Evolutionary conservation across 169 alveolate genomes (phyloP).

Genomic region (Cryptosporidium tyzzeri): DNA sequence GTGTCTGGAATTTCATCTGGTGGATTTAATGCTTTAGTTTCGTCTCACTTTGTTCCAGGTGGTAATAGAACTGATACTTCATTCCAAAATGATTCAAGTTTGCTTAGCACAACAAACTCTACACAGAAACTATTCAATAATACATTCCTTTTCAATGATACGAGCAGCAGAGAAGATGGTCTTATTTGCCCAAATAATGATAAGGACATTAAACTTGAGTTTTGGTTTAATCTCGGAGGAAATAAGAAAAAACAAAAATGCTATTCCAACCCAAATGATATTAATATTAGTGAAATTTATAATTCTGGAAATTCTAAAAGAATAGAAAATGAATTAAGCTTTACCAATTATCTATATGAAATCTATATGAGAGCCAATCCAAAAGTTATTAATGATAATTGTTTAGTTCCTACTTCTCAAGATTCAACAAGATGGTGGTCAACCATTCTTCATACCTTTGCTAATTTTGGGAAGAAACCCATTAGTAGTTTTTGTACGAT

Average conservation of each 20-base stretch:
- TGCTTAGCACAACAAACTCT: neutral
- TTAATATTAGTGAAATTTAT: conserved; percentile 7
- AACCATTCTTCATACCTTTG: conserved; percentile 35
- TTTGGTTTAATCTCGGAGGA: conserved; percentile 28
- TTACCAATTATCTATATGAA: conserved; percentile 36
- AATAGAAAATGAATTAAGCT: conserved; percentile 63
- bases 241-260: conserved; percentile 16
- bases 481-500: conserved; percentile 51
- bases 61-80: conserved; percentile 4
- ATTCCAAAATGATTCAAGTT: neutral
- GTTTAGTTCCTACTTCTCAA: conserved; percentile 55
- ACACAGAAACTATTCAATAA: neutral
- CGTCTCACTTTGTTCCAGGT: conserved; percentile 55
- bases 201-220: conserved; percentile 54
- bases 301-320: neutral
- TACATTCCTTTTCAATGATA: conserved; percentile 10
- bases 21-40: conserved; percentile 50
- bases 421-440: conserved; percentile 74
- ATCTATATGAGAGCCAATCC: conserved; percentile 39
- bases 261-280: conserved; percentile 23
- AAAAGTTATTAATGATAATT: conserved; percentile 34
- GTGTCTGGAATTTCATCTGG: conserved; percentile 75
- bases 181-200: conserved; percentile 26
- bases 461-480: conserved; percentile 62
- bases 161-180: conserved; percentile 39